Base-by-base conservation (phyloP, 2,329 filamentous ascomycete species). In the Fusarium sp. region DNA sequence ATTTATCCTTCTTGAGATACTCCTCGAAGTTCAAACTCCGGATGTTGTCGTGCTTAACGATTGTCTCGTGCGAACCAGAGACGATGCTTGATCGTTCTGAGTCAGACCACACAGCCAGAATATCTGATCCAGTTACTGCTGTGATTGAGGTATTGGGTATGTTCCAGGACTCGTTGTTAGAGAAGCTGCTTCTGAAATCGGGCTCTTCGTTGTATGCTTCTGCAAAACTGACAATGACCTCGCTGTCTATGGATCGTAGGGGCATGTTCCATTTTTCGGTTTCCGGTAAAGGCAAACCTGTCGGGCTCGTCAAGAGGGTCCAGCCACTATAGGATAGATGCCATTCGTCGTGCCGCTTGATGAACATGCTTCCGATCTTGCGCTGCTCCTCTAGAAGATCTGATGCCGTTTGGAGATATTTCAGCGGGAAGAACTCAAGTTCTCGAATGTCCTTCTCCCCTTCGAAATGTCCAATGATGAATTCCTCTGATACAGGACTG, bases 261-360 rank as follows among this genome's bases (percentile, higher is more conserved):
- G 11, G 17, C 34, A 7, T 21, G 21, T 22, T 14, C 15, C 6
- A 22, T n/a, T 22, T 8, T 10, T 42, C 39, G 19, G 19, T 15
- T 13, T 21, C 22, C 39, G 39, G 13, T 22, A n/a, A 42, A 24
- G 11, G 21, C 19, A 21, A 42, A 39, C 39, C 39, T 8, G 39
- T 24, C 22, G 39, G 39, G 22, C 9, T n/a, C 1, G 39, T 42
- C 14, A 21, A 49, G 2, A 60, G 28, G 1, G 50, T 49, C 57
- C 50, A 55, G 13, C 57, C 57, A 11, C 19, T 55, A 22, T 60
- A 60, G 8, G 17, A 15, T 50, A 55, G 19, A 21, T 60, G 57
- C 34, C 26, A 42, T 15, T 42, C 39, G 13, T 42, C 17, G 17
- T 42, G 39, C 15, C 39, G 39, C 39, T 42, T 10, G 6, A n/a